These are phyloP conservation scores for Simplicillium aogashimaense DNA, from an alignment of 2,329 filamentous ascomycete genomes.

Conservation along the genomic window DNA sequence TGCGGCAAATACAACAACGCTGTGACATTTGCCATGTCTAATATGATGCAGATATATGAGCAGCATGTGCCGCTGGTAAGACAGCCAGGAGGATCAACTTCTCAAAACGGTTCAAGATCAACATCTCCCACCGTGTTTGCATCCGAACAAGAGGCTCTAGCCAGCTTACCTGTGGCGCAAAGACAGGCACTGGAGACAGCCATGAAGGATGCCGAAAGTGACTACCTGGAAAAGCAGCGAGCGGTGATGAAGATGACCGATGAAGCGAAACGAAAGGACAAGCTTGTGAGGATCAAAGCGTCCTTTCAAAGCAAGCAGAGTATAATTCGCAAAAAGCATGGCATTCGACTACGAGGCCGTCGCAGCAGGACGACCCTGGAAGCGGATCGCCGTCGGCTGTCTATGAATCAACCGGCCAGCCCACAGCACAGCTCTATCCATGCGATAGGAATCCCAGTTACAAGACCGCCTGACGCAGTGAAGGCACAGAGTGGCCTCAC, in stretches of 20 bases:
- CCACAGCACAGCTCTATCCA: too few species aligned
- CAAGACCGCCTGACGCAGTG: neutral
- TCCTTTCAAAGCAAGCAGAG: conserved; percentile 46
- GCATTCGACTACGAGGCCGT: conserved; percentile 41
- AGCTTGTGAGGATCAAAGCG: conserved; percentile 35
- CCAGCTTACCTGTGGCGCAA: neutral
- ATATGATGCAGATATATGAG: too few species aligned
- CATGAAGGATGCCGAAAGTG: conserved; percentile 19
- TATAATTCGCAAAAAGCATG: conserved; percentile 46
- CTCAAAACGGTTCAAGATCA: neutral
- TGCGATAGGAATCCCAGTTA: too few species aligned
- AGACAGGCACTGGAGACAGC: conserved; percentile 14
- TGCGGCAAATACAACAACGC: conserved; percentile 29
- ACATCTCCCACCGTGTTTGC: neutral
- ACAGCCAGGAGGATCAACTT: neutral
- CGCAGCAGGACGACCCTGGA: conserved; percentile 36
- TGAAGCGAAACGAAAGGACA: conserved; percentile 16
- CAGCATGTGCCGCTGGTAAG: neutral
- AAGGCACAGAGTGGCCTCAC: too few species aligned
- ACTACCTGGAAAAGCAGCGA: conserved; percentile 30
- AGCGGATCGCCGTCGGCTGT: conserved; percentile 22
- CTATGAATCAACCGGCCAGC: too few species aligned
- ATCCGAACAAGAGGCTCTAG: conserved; percentile 1
- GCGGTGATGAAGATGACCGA: conserved; percentile 28
- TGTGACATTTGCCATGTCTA: too few species aligned